These are phyloP conservation scores for Theobroma cacao DNA, from an alignment of 345 rosid species.

Conservation along the genomic window DNA sequence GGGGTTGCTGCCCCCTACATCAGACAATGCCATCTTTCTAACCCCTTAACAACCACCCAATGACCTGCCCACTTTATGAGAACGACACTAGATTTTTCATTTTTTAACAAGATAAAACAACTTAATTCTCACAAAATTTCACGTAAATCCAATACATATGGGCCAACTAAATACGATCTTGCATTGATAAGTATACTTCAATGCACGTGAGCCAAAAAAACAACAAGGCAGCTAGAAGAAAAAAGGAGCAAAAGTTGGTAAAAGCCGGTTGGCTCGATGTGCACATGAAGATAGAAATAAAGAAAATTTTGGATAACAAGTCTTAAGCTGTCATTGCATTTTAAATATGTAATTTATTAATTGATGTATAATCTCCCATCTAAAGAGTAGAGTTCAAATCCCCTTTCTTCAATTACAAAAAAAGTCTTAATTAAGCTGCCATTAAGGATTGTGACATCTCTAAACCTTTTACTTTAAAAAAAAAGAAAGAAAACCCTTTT, in stretches of 20 bases:
- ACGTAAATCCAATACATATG: background rate
- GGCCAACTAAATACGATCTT: background rate
- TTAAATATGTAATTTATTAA: no score
- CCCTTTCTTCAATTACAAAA: no score
- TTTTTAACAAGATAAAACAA: background rate
- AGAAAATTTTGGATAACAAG: constrained; percentile 7
- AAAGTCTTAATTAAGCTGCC: background rate
- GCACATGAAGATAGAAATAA: constrained; percentile 31
- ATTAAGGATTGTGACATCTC: background rate
- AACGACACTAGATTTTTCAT: constrained; percentile 6
- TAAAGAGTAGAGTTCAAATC: no score
- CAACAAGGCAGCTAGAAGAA: constrained; percentile 17
- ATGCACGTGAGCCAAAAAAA: constrained; percentile 14
- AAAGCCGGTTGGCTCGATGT: constrained; percentile 33
- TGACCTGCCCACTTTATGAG: constrained; percentile 17
- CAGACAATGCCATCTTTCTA: constrained; percentile 32
- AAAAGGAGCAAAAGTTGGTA: background rate
- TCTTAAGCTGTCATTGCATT: no score
- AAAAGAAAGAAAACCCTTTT: no score
- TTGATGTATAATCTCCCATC: no score
- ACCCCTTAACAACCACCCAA: constrained; percentile 25
- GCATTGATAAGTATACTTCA: no score
- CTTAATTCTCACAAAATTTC: background rate
- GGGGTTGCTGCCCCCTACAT: constrained; percentile 25
- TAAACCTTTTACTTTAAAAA: background rate